phyloP scores from a whole-genome alignment of 331 rosid genomes.

The Telfairia occidentalis region DNA sequence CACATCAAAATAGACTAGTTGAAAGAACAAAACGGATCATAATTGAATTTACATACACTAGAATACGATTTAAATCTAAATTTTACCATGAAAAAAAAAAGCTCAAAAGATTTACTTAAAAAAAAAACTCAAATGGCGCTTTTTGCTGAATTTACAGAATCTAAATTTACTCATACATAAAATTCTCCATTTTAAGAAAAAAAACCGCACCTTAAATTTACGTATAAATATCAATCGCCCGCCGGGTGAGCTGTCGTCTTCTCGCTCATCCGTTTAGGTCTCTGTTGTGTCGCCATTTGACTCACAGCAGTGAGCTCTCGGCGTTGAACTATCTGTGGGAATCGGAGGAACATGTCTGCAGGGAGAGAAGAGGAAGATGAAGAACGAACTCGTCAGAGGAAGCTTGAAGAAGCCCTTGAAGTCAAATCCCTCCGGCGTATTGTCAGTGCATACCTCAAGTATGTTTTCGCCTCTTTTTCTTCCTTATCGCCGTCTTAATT shows the following conservation, averaged over 20 bases:
- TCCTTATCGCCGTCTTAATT: not conserved
- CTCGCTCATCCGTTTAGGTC: not conserved
- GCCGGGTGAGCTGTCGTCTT: not conserved
- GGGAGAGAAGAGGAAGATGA: slow-evolving; percentile 26
- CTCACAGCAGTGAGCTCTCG: not conserved
- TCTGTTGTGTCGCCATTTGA: not conserved
- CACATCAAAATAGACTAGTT: too few relatives aligned
- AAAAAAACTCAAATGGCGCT: too few relatives aligned
- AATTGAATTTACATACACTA: too few relatives aligned
- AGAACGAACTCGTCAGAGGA: slow-evolving; percentile 45
- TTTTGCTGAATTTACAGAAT: too few relatives aligned
- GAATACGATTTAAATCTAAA: too few relatives aligned
- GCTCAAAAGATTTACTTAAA: too few relatives aligned
- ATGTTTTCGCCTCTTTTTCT: slow-evolving; percentile 5
- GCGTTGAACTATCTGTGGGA: not conserved
- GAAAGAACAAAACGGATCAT: too few relatives aligned
- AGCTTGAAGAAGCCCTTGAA: slow-evolving; percentile 88
- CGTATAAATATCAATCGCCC: not conserved
- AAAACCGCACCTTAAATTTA: not conserved
- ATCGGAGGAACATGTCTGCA: slow-evolving; percentile 12
- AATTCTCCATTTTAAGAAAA: too few relatives aligned
- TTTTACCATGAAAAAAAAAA: too few relatives aligned
- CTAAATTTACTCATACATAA: too few relatives aligned
- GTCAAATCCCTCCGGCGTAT: slow-evolving; percentile 82
- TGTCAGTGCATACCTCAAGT: slow-evolving; percentile 88